Conservation (phyloP, 78 protist genomes). For the Dictyostelium intermedium region DNA sequence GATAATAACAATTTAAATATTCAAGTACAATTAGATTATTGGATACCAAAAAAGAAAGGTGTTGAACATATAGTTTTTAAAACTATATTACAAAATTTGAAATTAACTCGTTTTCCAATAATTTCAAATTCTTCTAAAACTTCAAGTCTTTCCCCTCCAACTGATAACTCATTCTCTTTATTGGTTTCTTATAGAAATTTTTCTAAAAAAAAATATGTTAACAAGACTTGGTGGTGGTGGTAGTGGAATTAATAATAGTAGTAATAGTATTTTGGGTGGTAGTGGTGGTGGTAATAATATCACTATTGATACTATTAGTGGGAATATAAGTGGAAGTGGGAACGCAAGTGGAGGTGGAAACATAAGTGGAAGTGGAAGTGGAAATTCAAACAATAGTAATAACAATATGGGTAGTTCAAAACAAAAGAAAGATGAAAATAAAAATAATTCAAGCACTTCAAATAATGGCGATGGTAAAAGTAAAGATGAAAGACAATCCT, state of each 20-base stretch:
- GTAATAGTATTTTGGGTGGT: not conserved
- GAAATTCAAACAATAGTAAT: not conserved
- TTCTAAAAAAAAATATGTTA: not conserved
- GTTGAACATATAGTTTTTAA: slow-evolving; percentile 31
- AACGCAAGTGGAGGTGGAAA: not conserved
- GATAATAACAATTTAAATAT: not conserved
- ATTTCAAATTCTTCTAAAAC: not conserved
- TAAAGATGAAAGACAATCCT: not conserved
- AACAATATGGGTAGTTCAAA: not conserved
- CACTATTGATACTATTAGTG: not conserved
- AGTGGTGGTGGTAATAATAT: not conserved
- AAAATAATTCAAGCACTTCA: not conserved
- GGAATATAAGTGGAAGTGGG: not conserved
- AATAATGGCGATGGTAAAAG: not conserved
- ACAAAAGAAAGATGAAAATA: not conserved
- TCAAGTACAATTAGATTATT: slow-evolving; percentile 50
- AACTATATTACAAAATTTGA: slow-evolving; percentile 29
- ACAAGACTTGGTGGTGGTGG: not conserved
- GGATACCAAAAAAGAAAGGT: slow-evolving; percentile 48
- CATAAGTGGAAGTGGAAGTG: not conserved
- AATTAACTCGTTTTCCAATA: slow-evolving; percentile 26
- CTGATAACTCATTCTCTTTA: not conserved
- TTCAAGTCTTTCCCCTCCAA: not conserved
- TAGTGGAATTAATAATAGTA: not conserved
- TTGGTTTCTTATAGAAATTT: slow-evolving; percentile 7